Percentiles rank a stretch among this genome's conserved stretches.
Evolutionary conservation across 306 rosid species (phyloP).

Genomic region (Inga oerstediana): DNA sequence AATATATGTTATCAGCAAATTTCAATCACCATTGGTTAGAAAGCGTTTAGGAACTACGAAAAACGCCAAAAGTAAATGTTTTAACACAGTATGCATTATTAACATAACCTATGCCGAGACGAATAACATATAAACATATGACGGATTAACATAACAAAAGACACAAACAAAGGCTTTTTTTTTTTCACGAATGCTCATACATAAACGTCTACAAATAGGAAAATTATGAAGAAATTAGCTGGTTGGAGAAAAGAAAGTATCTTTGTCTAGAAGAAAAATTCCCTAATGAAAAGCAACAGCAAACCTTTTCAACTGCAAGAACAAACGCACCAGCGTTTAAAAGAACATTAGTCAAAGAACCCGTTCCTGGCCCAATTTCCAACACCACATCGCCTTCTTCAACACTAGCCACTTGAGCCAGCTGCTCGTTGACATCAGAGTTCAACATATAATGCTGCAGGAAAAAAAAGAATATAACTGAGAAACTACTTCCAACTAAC

Average conservation of each 20-base stretch:
- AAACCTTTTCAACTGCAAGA: slow-evolving; percentile 89
- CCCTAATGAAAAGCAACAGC: slow-evolving; percentile 22
- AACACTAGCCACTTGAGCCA: slow-evolving; percentile 64
- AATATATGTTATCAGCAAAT: background rate
- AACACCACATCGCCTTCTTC: slow-evolving; percentile 51
- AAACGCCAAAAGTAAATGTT: background rate
- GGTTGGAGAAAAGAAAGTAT: slow-evolving; percentile 14
- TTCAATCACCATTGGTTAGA: background rate
- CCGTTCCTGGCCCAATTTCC: slow-evolving; percentile 96
- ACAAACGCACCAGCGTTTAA: slow-evolving; percentile 69
- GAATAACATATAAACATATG: background rate
- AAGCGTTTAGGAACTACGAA: background rate
- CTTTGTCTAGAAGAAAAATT: background rate
- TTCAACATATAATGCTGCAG: slow-evolving; percentile 91
- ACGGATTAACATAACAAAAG: background rate
- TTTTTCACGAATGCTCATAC: slow-evolving; percentile 3
- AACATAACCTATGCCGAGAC: background rate
- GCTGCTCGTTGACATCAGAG: slow-evolving; percentile 70
- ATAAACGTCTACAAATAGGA: background rate
- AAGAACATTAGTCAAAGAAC: slow-evolving; percentile 84
- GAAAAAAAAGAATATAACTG: background rate
- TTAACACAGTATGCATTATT: background rate
- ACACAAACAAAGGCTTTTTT: background rate
- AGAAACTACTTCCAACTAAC: slow-evolving; percentile 17
- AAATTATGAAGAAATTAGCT: slow-evolving; percentile 16